Base-by-base conservation (phyloP, 805 yeast genomes). In the Metschnikowia drakensbergensis region DNA sequence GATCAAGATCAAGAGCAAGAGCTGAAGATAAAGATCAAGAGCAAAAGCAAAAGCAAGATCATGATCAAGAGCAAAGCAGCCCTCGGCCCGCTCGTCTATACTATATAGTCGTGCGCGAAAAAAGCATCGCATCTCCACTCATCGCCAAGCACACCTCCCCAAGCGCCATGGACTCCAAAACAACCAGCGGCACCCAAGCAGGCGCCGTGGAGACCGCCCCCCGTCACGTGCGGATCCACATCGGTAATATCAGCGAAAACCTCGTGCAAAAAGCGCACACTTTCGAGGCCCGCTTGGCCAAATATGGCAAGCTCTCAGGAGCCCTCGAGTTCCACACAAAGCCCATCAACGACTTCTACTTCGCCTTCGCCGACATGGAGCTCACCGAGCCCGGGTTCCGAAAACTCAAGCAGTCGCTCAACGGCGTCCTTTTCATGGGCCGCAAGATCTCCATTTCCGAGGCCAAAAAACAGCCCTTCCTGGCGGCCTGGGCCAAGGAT, bases 371-470 rank as follows among this genome's bases (percentile, higher is more conserved):
- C 1, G 81, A 86, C 23, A 69, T 92, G 64, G 66, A 71, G n/a
- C 64, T 84, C 9, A 63, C 74, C 1, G 69, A 72, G 3, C 65
- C 67, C 22, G 70, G 74, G 32, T 80, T 75, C 47, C 67, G 65
- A 1, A 78, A 77, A 41, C 65, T 92, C 45, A 75, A 76, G 49
- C 63, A 68, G 5, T 71, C 86, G 0, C 76, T 88, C 54, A 79
- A 88, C 61, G 94, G 91, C 29, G 79, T 85, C 1, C 78, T 77
- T 26, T 92, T 76, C 66, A 88, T 86, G 75, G 96, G 96, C 2
- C 74, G 84, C 26, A 80, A 76, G 46, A 64, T 92, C 32, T 71
- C 72, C 2, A 67, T 92, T 7, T 81, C 76, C 45, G 63, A 68
- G 39, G 97, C 97, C 3, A 80, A 76, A 54, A 82, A 82, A 0